Conservation (phyloP, 1,139 yeast genomes). For the Suhomyces anneliseae region DNA sequence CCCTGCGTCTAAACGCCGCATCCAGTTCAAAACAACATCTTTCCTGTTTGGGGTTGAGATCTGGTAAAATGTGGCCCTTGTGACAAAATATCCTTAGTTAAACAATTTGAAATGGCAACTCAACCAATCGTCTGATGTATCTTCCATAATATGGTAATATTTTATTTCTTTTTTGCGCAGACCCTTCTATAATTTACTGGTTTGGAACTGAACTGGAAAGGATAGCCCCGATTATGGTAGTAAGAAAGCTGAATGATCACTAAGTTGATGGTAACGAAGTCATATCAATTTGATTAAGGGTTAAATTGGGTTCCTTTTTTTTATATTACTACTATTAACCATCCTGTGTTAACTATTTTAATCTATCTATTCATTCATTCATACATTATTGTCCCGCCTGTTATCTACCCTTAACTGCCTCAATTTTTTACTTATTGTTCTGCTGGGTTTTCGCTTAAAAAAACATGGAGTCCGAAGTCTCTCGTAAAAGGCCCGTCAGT, state of each 20-base stretch:
- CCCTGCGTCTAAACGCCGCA: not conserved
- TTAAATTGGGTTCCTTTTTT: no score
- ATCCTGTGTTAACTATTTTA: not conserved
- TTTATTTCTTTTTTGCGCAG: not conserved
- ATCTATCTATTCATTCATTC: not conserved
- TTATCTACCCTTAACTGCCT: not conserved
- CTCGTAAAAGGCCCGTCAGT: slow-evolving; percentile 17
- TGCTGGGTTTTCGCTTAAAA: no score
- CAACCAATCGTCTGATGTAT: not conserved
- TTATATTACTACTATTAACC: no score
- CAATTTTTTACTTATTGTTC: not conserved
- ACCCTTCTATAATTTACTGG: no score
- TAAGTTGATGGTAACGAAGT: not conserved
- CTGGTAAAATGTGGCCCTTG: not conserved
- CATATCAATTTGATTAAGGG: not conserved
- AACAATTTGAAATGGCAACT: not conserved
- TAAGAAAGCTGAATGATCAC: no score
- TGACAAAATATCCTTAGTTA: not conserved
- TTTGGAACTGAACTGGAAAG: not conserved
- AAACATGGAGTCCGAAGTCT: slow-evolving; percentile 2
- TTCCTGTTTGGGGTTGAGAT: not conserved
- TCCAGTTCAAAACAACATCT: not conserved
- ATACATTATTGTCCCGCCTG: no score
- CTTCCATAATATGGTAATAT: not conserved
- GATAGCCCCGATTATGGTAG: not conserved